Percentiles rank a stretch among this genome's conserved stretches.
Evolutionary conservation across 306 rosid species (phyloP).

Genomic region (Quercus ilex): DNA sequence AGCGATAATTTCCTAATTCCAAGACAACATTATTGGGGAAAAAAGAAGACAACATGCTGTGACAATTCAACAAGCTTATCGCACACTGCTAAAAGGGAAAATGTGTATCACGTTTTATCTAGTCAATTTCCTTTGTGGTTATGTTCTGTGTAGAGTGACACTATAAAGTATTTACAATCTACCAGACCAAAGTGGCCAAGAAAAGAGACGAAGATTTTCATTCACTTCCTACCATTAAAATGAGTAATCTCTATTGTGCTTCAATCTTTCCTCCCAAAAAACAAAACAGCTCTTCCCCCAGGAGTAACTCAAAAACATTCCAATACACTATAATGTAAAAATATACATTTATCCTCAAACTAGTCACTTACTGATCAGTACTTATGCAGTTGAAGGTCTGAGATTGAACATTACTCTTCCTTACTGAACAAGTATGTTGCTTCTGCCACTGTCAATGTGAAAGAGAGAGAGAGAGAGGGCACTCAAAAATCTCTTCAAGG

Average conservation of each 20-base stretch:
- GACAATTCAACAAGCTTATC: neutral
- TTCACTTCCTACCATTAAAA: neutral
- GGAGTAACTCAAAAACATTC: too few species aligned
- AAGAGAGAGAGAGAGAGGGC: neutral
- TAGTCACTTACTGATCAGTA: neutral
- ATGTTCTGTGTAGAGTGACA: neutral
- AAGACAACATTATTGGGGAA: neutral
- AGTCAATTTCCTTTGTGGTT: neutral
- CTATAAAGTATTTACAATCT: neutral
- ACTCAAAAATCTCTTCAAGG: neutral
- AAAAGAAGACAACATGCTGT: too few species aligned
- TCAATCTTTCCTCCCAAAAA: neutral
- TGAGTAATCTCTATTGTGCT: neutral
- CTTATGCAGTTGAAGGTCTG: neutral
- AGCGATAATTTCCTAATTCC: neutral
- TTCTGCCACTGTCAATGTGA: conserved; percentile 12
- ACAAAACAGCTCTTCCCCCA: too few species aligned
- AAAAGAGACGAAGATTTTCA: neutral
- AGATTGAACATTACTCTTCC: conserved; percentile 1
- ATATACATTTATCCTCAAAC: neutral
- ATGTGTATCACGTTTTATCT: neutral
- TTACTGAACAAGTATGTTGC: neutral
- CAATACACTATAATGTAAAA: neutral
- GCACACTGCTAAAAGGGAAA: neutral
- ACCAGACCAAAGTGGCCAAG: neutral